Evolutionary conservation across 2,329 filamentous ascomycete genomes (phyloP).

Genomic region (Sporothrix mexicana): DNA sequence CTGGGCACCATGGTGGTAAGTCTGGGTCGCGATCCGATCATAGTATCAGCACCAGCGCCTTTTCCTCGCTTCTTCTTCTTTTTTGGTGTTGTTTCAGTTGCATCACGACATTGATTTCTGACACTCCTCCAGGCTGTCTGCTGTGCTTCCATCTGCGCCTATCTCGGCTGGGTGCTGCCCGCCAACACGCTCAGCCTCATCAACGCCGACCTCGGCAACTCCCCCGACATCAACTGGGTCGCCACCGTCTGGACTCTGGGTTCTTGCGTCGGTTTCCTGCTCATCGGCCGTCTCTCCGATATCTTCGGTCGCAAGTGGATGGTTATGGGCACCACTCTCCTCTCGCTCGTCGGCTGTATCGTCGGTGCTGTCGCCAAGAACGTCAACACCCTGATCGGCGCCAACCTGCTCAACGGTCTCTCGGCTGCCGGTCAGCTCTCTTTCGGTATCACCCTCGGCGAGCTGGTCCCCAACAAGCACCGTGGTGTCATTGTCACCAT

Average conservation of each 20-base stretch:
- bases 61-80: too few species aligned
- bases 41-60: not conserved
- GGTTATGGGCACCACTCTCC: constrained; percentile 44
- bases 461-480: constrained; percentile 52
- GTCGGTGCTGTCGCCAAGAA: constrained; percentile 46
- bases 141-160: constrained; percentile 45
- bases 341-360: constrained; percentile 49
- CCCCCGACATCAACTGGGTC: constrained; percentile 45
- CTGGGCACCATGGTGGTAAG: constrained; percentile 47
- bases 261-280: constrained; percentile 48
- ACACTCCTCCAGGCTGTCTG: constrained; percentile 42
- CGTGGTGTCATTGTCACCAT: constrained; percentile 47
- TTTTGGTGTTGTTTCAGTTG: too few species aligned
- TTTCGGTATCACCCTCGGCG: constrained; percentile 51
- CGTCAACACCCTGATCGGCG: constrained; percentile 48
- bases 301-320: constrained; percentile 53
- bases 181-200: constrained; percentile 47
- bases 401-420: constrained; percentile 48
- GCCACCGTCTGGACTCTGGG: constrained; percentile 49
- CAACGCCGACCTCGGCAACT: constrained; percentile 45
- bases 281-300: constrained; percentile 52
- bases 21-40: not conserved
- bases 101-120: not conserved
- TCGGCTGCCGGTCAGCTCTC: constrained; percentile 51
- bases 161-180: constrained; percentile 47